A percentile compares a stretch with the other conserved stretches of the same genome.
Evolutionary conservation across 148 eudicot genomes (phyloP).

Genomic region (Dysphania ambrosioides): DNA sequence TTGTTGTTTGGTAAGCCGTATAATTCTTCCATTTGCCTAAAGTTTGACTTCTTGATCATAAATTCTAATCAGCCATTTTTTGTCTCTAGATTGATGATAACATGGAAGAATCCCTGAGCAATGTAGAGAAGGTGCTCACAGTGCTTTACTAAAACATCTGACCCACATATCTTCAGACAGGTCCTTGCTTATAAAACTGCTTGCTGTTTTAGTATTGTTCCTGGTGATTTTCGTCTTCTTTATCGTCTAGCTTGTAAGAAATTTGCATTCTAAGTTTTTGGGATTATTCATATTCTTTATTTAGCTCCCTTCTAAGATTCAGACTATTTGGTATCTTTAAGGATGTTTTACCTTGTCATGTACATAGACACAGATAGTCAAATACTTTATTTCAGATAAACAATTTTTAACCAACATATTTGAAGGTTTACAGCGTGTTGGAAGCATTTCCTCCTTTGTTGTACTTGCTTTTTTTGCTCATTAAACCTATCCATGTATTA

Average conservation of each 20-base stretch:
- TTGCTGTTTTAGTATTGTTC: constrained; percentile 63
- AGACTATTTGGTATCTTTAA: not conserved
- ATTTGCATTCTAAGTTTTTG: not conserved
- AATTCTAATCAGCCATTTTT: not conserved
- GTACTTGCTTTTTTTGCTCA: too few relatives aligned
- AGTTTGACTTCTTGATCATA: not conserved
- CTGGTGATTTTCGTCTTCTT: constrained; percentile 62
- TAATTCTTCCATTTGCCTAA: not conserved
- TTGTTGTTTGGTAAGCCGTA: not conserved
- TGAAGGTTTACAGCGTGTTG: not conserved
- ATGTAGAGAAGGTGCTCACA: constrained; percentile 85
- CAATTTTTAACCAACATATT: not conserved
- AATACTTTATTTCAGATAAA: constrained; percentile 7
- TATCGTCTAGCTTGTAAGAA: constrained; percentile 36
- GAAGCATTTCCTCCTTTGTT: not conserved
- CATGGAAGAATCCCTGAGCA: constrained; percentile 72
- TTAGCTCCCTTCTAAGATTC: not conserved
- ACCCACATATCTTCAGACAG: constrained; percentile 77
- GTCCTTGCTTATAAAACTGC: constrained; percentile 75
- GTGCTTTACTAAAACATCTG: constrained; percentile 62
- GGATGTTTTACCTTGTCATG: constrained; percentile 8
- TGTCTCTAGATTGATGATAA: constrained; percentile 66
- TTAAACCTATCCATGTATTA: not conserved
- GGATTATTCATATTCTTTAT: constrained; percentile 10
- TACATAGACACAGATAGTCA: constrained; percentile 12